Percentiles rank a stretch among this genome's conserved stretches.
Conservation (phyloP, 345 rosid species). For the Turnera subulata region DNA sequence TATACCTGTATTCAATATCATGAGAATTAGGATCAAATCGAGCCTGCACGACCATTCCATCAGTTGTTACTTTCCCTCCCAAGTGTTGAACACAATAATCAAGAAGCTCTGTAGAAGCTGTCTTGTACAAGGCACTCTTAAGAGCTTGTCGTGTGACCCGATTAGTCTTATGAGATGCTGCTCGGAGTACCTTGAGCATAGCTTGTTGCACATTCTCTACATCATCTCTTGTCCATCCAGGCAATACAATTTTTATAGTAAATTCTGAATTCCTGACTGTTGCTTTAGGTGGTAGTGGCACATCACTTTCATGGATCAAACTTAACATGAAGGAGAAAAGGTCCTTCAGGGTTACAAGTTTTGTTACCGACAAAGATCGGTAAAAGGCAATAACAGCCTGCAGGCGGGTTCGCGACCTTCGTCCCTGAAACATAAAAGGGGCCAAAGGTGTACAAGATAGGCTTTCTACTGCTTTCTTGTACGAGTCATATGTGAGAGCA, state of each 20-base stretch:
- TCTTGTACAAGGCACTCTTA: slow-evolving; percentile 47
- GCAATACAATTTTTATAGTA: slow-evolving; percentile 19
- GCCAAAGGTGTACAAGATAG: slow-evolving; percentile 44
- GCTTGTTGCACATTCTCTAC: slow-evolving; percentile 47
- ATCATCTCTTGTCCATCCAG: slow-evolving; percentile 52
- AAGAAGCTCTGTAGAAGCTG: slow-evolving; percentile 53
- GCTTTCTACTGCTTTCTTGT: slow-evolving; percentile 38
- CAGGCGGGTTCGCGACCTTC: slow-evolving; percentile 36
- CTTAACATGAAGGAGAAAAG: slow-evolving; percentile 49
- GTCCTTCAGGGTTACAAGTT: slow-evolving; percentile 52
- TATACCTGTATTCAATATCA: slow-evolving; percentile 60
- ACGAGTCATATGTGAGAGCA: slow-evolving; percentile 48
- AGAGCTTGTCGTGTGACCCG: slow-evolving; percentile 58
- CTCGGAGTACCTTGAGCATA: slow-evolving; percentile 44
- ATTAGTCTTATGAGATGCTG: slow-evolving; percentile 26
- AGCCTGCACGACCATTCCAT: slow-evolving; percentile 40
- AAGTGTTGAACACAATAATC: slow-evolving; percentile 65
- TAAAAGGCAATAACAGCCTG: slow-evolving; percentile 48
- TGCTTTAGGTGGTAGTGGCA: background rate
- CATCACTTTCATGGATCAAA: slow-evolving; percentile 28
- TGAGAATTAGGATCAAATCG: slow-evolving; percentile 34
- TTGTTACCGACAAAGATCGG: slow-evolving; percentile 41
- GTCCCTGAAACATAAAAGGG: slow-evolving; percentile 40
- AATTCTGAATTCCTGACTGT: slow-evolving; percentile 4
- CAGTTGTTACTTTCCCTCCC: slow-evolving; percentile 34